phyloP scores from a whole-genome alignment of 169 alveolate species.

The Plasmodium relictum region DNA sequence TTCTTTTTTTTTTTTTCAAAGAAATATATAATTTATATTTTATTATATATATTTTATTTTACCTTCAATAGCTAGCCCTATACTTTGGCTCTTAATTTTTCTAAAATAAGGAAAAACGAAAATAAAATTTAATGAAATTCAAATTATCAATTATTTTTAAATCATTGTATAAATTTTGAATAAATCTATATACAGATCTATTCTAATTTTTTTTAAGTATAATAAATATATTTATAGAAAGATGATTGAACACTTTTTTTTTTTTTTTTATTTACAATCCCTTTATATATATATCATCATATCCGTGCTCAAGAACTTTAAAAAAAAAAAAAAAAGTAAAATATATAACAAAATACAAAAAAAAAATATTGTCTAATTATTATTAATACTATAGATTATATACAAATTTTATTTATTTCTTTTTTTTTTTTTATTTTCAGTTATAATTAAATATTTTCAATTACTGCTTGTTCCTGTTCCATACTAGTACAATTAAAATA shows the following conservation, averaged over 20 bases:
- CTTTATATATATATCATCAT: conserved; percentile 82
- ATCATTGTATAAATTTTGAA: background rate
- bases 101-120: conserved; percentile 71
- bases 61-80: conserved; percentile 92
- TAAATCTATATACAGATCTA: conserved; percentile 7
- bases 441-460: background rate
- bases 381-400: no score
- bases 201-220: background rate
- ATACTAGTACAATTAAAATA: conserved; percentile 17
- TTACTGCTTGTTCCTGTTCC: conserved; percentile 75
- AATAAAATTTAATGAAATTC: background rate
- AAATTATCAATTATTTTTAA: background rate
- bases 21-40: conserved; percentile 1
- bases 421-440: conserved; percentile 2
- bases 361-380: conserved; percentile 5
- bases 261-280: conserved; percentile 79
- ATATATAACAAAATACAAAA: background rate
- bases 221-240: background rate
- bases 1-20: background rate
- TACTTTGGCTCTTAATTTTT: conserved; percentile 88
- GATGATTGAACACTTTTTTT: background rate
- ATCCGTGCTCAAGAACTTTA: conserved; percentile 83
- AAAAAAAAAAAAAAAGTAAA: conserved; percentile 10
- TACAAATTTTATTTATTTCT: background rate
- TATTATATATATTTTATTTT: background rate